Percentiles rank a stretch among this genome's conserved stretches.
Evolutionary conservation across 2,329 filamentous ascomycete species (phyloP).

Genomic region (Didymellaceae sp.): DNA sequence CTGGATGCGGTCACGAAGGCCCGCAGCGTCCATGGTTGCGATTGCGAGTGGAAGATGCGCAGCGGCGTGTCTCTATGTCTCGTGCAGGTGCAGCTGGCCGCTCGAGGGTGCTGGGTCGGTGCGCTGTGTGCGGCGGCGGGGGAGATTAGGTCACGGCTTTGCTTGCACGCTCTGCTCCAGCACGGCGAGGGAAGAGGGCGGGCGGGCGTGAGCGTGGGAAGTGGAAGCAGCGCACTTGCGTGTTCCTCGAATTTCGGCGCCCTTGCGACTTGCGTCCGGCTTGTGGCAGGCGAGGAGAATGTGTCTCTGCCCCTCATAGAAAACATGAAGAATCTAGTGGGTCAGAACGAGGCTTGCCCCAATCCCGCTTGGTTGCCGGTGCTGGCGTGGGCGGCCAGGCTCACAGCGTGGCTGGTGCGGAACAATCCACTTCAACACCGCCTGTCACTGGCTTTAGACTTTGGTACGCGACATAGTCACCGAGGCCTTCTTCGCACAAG

Average conservation of each 20-base stretch:
- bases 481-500: background rate
- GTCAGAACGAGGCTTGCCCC: constrained; percentile 12
- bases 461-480: constrained; percentile 1
- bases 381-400: constrained; percentile 9
- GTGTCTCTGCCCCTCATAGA: constrained; percentile 13
- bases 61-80: constrained; percentile 17
- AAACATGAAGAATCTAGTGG: constrained; percentile 12
- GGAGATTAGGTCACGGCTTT: constrained; percentile 19
- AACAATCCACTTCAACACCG: constrained; percentile 5
- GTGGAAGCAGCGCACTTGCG: constrained; percentile 21
- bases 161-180: constrained; percentile 26
- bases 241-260: constrained; percentile 25
- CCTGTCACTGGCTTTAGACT: constrained; percentile 15
- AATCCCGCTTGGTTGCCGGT: constrained; percentile 12
- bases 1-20: constrained; percentile 77
- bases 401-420: constrained; percentile 16
- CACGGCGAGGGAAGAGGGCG: constrained; percentile 13
- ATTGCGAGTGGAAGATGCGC: constrained; percentile 3
- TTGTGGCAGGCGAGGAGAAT: constrained; percentile 29
- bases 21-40: constrained; percentile 73
- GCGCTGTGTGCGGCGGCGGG: constrained; percentile 23
- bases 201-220: constrained; percentile 19
- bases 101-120: constrained; percentile 21
- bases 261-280: constrained; percentile 37
- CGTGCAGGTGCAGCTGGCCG: constrained; percentile 13